Evolutionary conservation across 306 rosid genomes (phyloP).

Genomic region (Citrullus amarus): DNA sequence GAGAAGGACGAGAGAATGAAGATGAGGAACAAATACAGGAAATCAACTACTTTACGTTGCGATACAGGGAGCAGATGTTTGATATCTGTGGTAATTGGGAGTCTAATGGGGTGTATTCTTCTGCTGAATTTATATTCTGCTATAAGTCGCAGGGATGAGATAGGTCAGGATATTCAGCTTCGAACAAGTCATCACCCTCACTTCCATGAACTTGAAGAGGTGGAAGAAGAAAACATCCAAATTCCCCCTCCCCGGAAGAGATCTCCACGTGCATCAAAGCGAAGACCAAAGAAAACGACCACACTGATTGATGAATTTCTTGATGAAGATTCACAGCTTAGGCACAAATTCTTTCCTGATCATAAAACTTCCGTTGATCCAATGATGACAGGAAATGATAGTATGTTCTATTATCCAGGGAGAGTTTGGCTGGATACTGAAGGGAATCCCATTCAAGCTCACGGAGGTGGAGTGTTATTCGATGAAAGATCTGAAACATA

Average conservation of each 20-base stretch:
- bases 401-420: conserved; percentile 66
- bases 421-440: conserved; percentile 92
- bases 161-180: conserved; percentile 23
- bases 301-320: conserved; percentile 88
- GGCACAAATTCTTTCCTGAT: conserved; percentile 67
- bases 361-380: conserved; percentile 56
- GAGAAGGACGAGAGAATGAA: conserved; percentile 54
- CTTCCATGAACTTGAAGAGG: conserved; percentile 64
- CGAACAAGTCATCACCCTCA: conserved; percentile 33
- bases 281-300: conserved; percentile 58
- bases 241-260: conserved; percentile 95
- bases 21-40: conserved; percentile 76
- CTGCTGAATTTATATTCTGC: conserved; percentile 46
- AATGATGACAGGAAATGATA: conserved; percentile 35
- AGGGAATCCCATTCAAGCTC: conserved; percentile 90
- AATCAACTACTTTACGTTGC: conserved; percentile 61
- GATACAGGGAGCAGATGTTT: conserved; percentile 74
- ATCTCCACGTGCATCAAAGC: conserved; percentile 82
- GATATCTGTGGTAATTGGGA: conserved; percentile 35
- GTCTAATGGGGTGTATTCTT: conserved; percentile 73
- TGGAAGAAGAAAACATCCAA: conserved; percentile 67
- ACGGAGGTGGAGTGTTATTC: conserved; percentile 84
- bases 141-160: conserved; percentile 25
- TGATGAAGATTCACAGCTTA: conserved; percentile 81
- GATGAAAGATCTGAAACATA: conserved; percentile 58